Evolutionary conservation across 2,329 filamentous ascomycete species (phyloP).

Genomic region (Aspergillus quadricinctus): DNA sequence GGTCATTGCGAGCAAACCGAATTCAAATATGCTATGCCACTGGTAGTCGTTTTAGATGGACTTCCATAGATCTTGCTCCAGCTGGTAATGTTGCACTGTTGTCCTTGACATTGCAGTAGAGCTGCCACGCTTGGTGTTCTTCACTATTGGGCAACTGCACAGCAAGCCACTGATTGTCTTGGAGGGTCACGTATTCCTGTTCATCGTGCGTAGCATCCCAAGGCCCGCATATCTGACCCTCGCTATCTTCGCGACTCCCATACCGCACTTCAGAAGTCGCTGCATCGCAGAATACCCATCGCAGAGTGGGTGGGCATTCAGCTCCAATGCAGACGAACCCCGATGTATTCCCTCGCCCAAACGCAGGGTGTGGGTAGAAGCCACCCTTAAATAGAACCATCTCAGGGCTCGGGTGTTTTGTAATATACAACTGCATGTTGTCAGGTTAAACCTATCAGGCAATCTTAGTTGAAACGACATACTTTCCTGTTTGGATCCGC

Average conservation of each 20-base stretch:
- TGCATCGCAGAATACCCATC: background rate
- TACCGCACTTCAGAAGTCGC: background rate
- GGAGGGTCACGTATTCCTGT: background rate
- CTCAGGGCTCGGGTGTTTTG: background rate
- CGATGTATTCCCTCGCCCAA: background rate
- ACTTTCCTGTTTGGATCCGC: background rate
- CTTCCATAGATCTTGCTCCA: background rate
- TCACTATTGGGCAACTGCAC: background rate
- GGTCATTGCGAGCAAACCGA: too few species aligned
- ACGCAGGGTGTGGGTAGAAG: background rate
- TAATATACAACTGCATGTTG: background rate
- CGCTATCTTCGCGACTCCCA: background rate
- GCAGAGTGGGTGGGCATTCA: background rate
- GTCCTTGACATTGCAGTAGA: background rate
- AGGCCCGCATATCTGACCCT: background rate
- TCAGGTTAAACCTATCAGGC: background rate
- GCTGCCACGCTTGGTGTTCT: background rate
- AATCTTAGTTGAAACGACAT: background rate
- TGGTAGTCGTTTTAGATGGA: background rate
- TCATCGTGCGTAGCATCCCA: background rate
- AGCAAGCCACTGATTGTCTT: background rate
- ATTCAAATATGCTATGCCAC: background rate
- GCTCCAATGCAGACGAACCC: background rate
- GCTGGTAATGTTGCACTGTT: background rate
- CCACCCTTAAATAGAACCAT: background rate